Evolutionary conservation across 164 flowering plant genomes (phyloP), one percentile per base, ranked within the genome.

Genomic region (Aristolochia fimbriata): DNA sequence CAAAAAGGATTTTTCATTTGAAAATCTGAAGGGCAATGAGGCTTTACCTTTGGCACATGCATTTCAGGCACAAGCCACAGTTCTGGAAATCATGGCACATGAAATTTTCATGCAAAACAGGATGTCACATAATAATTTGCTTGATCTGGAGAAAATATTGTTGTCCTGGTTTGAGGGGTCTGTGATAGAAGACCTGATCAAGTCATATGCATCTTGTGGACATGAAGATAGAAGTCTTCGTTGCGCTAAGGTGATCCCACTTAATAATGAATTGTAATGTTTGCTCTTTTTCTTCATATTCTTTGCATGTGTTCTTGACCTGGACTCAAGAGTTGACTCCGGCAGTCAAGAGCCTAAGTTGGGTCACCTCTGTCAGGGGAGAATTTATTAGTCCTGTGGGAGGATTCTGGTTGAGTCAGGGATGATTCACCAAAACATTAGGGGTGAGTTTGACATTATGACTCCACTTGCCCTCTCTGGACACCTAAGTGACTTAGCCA

Each of bases 21-120:
- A 70, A 62, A 73, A 68, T 41, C 31, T 68, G 59, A 60, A 68
- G 31, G 80, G 66, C 56, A 51, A 27, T 43, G 80, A 79, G 61
- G 64, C 68, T 63, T 59, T 54, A 52, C 64, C 20, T 33, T 47
- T 67, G 57, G 80, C 83, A 53, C 79, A 70, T 76, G 77, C 55
- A 55, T 82, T 73, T 73, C 80, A 70, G 43, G 83, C 88, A 62
- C 92, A 86, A 51, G 78, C 87, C 43, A 66, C 69, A 58, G 79
- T 85, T 14, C 47, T 88, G 56, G 84, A 87, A 51, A 76, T 85
- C 51, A 73, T 93, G 79, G 81, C 86, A 57, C 65, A 71, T 70
- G 92, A 88, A 37, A 60, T 79, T 37, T 88, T 86, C 57, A 64
- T 84, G 75, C 80, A 82, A 61, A 81, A 82, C 63, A 86, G 77